Base-by-base conservation (phyloP, 495 filamentous ascomycete species). In the Penicillium odoratum region DNA sequence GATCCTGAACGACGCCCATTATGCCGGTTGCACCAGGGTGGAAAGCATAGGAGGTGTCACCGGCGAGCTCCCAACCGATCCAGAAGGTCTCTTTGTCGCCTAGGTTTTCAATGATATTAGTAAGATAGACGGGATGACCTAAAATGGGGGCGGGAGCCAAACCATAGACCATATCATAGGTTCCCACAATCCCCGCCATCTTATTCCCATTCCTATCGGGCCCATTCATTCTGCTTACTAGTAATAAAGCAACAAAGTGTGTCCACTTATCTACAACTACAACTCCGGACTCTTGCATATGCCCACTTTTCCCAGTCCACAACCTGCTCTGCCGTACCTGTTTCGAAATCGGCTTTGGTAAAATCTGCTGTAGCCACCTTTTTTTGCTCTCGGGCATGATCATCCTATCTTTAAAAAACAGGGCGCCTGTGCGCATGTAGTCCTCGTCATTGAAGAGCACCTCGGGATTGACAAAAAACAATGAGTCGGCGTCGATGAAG, bases 401-500 rank as follows among this genome's bases (percentile, higher is more conserved):
- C 15, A 72, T 53, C n/a, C 74, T 63, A 58, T 78, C 74, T 56
- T 74, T 71, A 62, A 75, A 76, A 48, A 76, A 73, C 11, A 74
- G 50, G 4, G 72, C 71, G 0, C 75, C 75, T 1, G 67, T 74
- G 7, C 61, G 53, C 10, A 49, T 42, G 48, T 74, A 74, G 1
- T 56, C 59, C 13, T 51, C 45, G 18, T 73, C 55, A 5, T 43
- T 48, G 51, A 84, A 79, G 7, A 83, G 62, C 0, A 29, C 5
- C 28, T 71, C 74, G 3, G 79, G 79, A 46, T 75, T 67, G 18
- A 65, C 58, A 7, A 79, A 53, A 9, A 81, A 78, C 8, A 80
- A 66, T 16, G 64, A 58, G 54, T 82, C 79, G 15, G 76, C 73
- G 60, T 83, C 81, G 51, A 83, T 74, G 59, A 81, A 82, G 26